Percentiles rank a stretch among this genome's conserved stretches.
phyloP scores from a whole-genome alignment of 1,139 yeast species.

The Trichomonascaceae sp. region DNA sequence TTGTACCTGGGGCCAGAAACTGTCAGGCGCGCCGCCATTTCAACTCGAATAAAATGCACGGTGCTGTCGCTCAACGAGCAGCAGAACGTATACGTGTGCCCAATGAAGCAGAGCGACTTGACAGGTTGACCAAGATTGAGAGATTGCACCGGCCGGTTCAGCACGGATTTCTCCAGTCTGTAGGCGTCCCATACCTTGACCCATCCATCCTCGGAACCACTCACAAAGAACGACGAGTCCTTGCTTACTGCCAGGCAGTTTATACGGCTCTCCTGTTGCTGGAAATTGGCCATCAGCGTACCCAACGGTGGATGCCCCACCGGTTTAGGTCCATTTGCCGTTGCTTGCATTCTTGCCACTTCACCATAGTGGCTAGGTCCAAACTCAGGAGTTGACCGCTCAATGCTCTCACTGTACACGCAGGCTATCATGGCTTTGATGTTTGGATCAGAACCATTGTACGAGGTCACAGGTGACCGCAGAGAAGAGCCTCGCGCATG shows the following conservation, averaged over 20 bases:
- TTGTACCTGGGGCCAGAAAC: constrained; percentile 24
- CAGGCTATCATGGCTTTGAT: constrained; percentile 44
- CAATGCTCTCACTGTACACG: constrained; percentile 41
- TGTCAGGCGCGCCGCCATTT: constrained; percentile 25
- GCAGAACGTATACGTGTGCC: constrained; percentile 51
- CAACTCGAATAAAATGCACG: constrained; percentile 45
- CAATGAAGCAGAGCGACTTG: constrained; percentile 34
- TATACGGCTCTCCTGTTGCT: constrained; percentile 42
- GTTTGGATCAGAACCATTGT: constrained; percentile 47
- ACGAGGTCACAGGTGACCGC: no score
- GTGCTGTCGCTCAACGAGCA: constrained; percentile 56
- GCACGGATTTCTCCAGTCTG: constrained; percentile 51
- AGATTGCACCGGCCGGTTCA: constrained; percentile 40
- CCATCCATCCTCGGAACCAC: constrained; percentile 65
- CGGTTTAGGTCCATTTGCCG: neutral
- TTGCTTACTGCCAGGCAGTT: constrained; percentile 45
- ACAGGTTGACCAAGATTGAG: constrained; percentile 18
- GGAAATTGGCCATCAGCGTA: constrained; percentile 42
- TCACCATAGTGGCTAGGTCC: constrained; percentile 31
- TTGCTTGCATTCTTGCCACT: no score
- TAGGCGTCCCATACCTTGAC: constrained; percentile 68
- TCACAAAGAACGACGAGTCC: constrained; percentile 52
- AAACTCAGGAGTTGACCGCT: constrained; percentile 52
- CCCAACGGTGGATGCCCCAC: constrained; percentile 28
- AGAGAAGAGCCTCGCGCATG: neutral